These are phyloP conservation scores for Amanita fuliginea DNA, from an alignment of 768 basidiomycete genomes.

Conservation along the genomic window DNA sequence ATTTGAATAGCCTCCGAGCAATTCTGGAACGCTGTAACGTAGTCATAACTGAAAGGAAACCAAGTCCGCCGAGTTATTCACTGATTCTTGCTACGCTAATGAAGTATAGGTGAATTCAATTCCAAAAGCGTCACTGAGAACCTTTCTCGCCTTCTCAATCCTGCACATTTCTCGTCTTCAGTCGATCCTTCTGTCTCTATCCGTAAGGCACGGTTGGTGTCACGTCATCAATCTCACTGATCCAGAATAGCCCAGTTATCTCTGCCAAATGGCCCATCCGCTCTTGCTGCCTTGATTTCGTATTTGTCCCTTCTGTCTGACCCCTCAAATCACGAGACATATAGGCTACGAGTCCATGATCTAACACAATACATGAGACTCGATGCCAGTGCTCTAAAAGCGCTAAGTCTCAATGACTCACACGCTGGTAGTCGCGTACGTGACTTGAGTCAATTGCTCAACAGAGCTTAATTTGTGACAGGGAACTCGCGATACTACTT, in stretches of 20 bases:
- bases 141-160: conserved; percentile 56
- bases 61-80: conserved; percentile 37
- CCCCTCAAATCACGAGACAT: conserved; percentile 68
- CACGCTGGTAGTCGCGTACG: conserved; percentile 29
- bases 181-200: conserved; percentile 41
- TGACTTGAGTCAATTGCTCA: background rate
- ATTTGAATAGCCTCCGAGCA: conserved; percentile 75
- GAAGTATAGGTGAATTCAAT: conserved; percentile 65
- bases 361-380: conserved; percentile 91
- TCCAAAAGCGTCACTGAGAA: conserved; percentile 75
- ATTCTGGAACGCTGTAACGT: conserved; percentile 87
- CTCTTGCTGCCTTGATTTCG: conserved; percentile 69
- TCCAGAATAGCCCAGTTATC: conserved; percentile 55
- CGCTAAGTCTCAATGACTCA: conserved; percentile 74
- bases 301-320: conserved; percentile 79
- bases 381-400: conserved; percentile 89
- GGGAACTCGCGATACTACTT: conserved; percentile 72
- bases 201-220: conserved; percentile 26
- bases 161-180: conserved; percentile 26
- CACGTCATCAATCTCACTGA: background rate
- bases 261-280: conserved; percentile 66
- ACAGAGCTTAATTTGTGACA: conserved; percentile 13
- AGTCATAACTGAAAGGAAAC: conserved; percentile 83
- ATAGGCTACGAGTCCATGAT: conserved; percentile 78
- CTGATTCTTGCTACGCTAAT: background rate